phyloP scores from a whole-genome alignment of 768 basidiomycete species.

The Russula brevipes region DNA sequence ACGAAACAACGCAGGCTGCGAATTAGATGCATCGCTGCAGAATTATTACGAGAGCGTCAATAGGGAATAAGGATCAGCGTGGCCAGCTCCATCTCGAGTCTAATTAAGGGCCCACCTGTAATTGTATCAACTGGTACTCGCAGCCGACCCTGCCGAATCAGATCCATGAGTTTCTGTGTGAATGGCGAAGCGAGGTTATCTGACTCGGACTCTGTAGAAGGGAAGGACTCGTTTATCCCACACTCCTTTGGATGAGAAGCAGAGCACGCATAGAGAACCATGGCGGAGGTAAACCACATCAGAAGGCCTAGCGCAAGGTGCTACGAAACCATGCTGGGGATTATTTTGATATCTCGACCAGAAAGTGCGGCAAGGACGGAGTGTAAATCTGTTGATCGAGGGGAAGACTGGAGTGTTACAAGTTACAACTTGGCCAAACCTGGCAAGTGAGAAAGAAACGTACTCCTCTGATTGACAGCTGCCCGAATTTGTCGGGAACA shows the following conservation, averaged over 20 bases:
- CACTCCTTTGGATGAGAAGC: not conserved
- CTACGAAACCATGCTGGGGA: not conserved
- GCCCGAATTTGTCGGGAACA: slow-evolving; percentile 2
- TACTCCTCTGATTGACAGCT: slow-evolving; percentile 9
- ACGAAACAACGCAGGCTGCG: not conserved
- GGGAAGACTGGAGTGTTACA: not conserved
- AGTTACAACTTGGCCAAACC: slow-evolving; percentile 2
- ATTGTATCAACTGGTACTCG: not conserved
- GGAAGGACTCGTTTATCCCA: not conserved
- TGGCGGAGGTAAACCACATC: not conserved
- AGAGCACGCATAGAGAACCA: not conserved
- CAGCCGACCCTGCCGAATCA: not conserved
- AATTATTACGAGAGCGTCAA: not conserved
- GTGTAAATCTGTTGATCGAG: not conserved
- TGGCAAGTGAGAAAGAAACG: slow-evolving; percentile 9
- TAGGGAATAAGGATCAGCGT: slow-evolving; percentile 6
- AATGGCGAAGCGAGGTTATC: not conserved
- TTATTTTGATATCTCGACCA: not conserved
- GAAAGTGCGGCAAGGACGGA: not conserved
- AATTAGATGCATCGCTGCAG: not conserved
- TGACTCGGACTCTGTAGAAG: slow-evolving; percentile 15
- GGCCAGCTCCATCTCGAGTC: not conserved
- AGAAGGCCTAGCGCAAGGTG: not conserved
- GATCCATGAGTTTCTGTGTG: not conserved
- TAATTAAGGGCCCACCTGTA: slow-evolving; percentile 16